phyloP scores from a whole-genome alignment of 495 filamentous ascomycete genomes.

The Xylaria curta region DNA sequence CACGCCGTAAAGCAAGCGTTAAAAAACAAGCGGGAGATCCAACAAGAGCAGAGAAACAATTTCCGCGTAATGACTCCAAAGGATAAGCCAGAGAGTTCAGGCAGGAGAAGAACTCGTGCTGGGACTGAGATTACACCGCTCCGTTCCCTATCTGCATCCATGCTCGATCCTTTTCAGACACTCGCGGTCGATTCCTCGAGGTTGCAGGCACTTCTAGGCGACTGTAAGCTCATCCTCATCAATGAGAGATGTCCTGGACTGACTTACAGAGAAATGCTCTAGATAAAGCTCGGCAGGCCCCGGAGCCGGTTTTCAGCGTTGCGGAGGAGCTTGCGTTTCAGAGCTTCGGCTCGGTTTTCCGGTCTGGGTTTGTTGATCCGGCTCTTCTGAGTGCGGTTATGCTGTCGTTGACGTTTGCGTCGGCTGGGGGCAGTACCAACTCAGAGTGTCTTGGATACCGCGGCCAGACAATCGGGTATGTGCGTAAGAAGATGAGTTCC shows the following conservation, averaged over 20 bases:
- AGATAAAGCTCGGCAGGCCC: slow-evolving; percentile 30
- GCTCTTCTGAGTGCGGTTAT: slow-evolving; percentile 49
- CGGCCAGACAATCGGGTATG: slow-evolving; percentile 38
- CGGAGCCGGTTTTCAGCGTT: slow-evolving; percentile 46
- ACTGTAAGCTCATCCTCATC: slow-evolving; percentile 36
- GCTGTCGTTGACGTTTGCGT: slow-evolving; percentile 42
- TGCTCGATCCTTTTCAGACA: slow-evolving; percentile 38
- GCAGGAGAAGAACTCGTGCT: neutral
- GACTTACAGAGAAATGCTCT: neutral
- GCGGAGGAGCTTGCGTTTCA: slow-evolving; percentile 45
- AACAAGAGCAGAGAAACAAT: slow-evolving; percentile 39
- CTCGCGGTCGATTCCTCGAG: slow-evolving; percentile 43
- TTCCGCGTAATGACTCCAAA: slow-evolving; percentile 31
- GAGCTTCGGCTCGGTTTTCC: slow-evolving; percentile 45
- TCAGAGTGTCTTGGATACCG: slow-evolving; percentile 44
- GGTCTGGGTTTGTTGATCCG: slow-evolving; percentile 38
- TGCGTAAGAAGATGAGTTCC: slow-evolving; percentile 43
- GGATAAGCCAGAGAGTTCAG: neutral
- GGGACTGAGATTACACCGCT: neutral
- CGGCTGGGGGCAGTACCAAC: slow-evolving; percentile 32
- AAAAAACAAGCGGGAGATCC: slow-evolving; percentile 43
- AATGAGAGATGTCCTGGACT: neutral
- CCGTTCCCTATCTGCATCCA: slow-evolving; percentile 18
- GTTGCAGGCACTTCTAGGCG: slow-evolving; percentile 37
- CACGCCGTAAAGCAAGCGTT: slow-evolving; percentile 44